These are phyloP conservation scores for Artemisia annua DNA, from an alignment of 129 eudicot species.

Conservation along the genomic window DNA sequence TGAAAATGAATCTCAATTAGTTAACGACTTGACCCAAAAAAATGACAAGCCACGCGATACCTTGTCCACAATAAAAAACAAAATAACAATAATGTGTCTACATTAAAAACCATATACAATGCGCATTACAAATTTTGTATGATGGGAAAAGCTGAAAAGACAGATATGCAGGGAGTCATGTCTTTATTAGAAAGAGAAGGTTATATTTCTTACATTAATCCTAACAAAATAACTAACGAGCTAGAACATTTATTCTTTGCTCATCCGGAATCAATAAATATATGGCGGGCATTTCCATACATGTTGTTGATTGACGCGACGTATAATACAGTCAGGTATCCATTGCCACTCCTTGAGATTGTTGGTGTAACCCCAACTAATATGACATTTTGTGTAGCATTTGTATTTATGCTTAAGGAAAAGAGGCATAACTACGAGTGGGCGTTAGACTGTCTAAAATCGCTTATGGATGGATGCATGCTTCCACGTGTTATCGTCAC, in stretches of 20 bases:
- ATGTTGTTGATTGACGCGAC: background rate
- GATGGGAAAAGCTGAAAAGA: background rate
- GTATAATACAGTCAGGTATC: background rate
- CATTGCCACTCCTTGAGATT: background rate
- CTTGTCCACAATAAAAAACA: no score
- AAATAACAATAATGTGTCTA: no score
- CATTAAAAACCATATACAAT: no score
- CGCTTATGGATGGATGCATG: background rate
- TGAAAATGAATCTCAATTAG: no score
- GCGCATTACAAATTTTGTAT: background rate
- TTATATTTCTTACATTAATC: background rate
- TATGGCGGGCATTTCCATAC: background rate
- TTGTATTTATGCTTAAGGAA: background rate
- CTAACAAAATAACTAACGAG: background rate
- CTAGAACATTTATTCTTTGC: background rate
- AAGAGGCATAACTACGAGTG: background rate
- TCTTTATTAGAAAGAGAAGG: background rate
- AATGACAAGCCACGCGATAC: no score
- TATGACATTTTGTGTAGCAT: background rate
- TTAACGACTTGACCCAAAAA: no score
- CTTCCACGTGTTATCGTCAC: background rate
- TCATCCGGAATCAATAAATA: background rate
- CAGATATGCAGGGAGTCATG: background rate
- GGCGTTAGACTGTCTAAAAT: background rate
- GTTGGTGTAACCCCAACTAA: background rate